Evolutionary conservation across 768 basidiomycete genomes (phyloP).

Genomic region (Calvatia gigantea): DNA sequence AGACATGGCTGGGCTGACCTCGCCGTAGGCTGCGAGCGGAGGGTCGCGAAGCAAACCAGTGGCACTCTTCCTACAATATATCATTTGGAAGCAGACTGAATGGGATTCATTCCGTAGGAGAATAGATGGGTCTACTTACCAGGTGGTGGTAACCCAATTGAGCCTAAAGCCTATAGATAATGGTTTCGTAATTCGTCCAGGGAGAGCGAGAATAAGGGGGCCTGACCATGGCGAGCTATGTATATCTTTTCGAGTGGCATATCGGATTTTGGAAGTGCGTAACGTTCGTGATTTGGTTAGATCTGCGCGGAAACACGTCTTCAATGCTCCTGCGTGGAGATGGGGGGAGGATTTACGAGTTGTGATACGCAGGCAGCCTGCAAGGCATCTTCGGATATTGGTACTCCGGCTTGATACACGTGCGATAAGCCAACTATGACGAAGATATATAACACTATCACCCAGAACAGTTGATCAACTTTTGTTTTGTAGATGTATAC

Average conservation of each 20-base stretch:
- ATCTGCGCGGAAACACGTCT: not conserved
- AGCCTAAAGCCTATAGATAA: constrained; percentile 57
- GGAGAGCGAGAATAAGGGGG: not conserved
- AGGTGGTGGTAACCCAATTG: constrained; percentile 66
- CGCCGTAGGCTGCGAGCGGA: constrained; percentile 69
- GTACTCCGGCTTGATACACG: not conserved
- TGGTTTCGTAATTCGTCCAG: not conserved
- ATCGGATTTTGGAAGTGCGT: not conserved
- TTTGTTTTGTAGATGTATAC: not conserved
- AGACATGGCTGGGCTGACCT: constrained; percentile 30
- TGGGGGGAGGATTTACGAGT: not conserved
- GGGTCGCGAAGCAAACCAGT: constrained; percentile 74
- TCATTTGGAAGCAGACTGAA: constrained; percentile 10
- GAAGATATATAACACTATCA: not conserved
- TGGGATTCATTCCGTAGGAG: not conserved
- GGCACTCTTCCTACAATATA: constrained; percentile 46
- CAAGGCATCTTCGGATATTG: not conserved
- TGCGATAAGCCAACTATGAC: constrained; percentile 1
- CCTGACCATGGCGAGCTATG: constrained; percentile 62
- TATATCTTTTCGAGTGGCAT: constrained; percentile 61
- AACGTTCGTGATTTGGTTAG: not conserved
- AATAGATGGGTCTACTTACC: constrained; percentile 40
- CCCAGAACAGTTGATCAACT: not conserved
- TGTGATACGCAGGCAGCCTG: not conserved
- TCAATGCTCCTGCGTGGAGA: not conserved